Evolutionary conservation across 2,329 filamentous ascomycete species (phyloP).

Genomic region (Aspergillus pseudonomiae): DNA sequence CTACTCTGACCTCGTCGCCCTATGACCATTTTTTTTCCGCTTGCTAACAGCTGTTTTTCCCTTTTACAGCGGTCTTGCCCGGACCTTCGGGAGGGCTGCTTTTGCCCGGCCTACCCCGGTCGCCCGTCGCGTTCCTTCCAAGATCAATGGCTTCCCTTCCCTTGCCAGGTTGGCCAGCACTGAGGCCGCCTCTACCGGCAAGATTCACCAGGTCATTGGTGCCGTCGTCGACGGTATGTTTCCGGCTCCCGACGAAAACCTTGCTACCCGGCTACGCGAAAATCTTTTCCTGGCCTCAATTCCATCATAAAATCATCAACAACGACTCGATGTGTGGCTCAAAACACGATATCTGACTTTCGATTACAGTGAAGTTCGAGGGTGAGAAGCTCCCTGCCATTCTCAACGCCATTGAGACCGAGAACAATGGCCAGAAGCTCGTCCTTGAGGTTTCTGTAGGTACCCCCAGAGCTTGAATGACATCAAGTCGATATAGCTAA

Average conservation of each 20-base stretch:
- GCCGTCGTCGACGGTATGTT: constrained; percentile 94
- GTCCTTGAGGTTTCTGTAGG: constrained; percentile 95
- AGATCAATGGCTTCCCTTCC: constrained; percentile 61
- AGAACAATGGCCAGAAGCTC: constrained; percentile 91
- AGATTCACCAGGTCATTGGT: constrained; percentile 86
- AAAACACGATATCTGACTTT: constrained; percentile 34
- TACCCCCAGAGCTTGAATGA: constrained; percentile 26
- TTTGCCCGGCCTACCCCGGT: constrained; percentile 59
- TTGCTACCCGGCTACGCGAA: constrained; percentile 33
- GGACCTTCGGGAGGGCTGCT: constrained; percentile 64
- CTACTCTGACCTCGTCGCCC: constrained; percentile 23
- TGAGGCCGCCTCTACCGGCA: constrained; percentile 61
- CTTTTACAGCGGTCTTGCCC: constrained; percentile 63
- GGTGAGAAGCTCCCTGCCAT: constrained; percentile 90
- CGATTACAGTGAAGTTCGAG: constrained; percentile 87
- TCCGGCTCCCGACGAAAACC: constrained; percentile 22
- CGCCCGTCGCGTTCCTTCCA: constrained; percentile 59
- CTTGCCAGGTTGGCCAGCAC: constrained; percentile 66
- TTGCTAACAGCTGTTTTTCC: constrained; percentile 12
- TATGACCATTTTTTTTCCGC: constrained; percentile 14
- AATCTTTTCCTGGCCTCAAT: constrained; percentile 47
- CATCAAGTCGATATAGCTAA: constrained; percentile 27
- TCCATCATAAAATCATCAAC: constrained; percentile 39
- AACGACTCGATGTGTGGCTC: constrained; percentile 29
- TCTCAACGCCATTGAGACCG: constrained; percentile 92